phyloP scores from a whole-genome alignment of 2,329 filamentous ascomycete species.

The Corynespora cassiicola region DNA sequence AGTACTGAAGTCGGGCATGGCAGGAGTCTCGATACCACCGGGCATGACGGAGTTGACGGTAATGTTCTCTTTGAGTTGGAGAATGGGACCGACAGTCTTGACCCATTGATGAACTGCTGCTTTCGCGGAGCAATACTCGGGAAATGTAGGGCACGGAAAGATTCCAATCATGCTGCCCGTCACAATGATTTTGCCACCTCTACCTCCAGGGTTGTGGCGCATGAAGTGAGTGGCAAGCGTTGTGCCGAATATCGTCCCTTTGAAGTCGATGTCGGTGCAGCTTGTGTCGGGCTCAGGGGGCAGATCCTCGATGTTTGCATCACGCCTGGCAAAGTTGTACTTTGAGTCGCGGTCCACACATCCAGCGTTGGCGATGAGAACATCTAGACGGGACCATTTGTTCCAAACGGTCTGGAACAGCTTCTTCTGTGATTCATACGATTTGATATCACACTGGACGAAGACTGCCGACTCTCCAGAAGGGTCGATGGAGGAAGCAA shows the following conservation, averaged over 20 bases:
- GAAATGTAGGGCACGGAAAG: constrained; percentile 53
- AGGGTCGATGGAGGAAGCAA: constrained; percentile 22
- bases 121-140: constrained; percentile 61
- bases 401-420: constrained; percentile 53
- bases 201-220: constrained; percentile 52
- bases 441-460: constrained; percentile 53
- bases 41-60: constrained; percentile 58
- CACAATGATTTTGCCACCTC: constrained; percentile 53
- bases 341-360: constrained; percentile 53
- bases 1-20: constrained; percentile 45
- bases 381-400: constrained; percentile 56
- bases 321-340: constrained; percentile 49
- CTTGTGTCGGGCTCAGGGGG: constrained; percentile 53
- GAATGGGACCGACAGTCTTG: constrained; percentile 20
- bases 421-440: constrained; percentile 53
- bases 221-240: constrained; percentile 61
- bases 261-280: constrained; percentile 57
- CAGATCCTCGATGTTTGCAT: constrained; percentile 32
- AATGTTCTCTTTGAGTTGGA: constrained; percentile 53
- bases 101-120: constrained; percentile 49
- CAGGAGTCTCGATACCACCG: constrained; percentile 52
- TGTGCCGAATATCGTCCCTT: constrained; percentile 58
- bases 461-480: constrained; percentile 48
- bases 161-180: constrained; percentile 54
- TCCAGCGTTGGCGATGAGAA: constrained; percentile 59